phyloP scores from a whole-genome alignment of 306 rosid genomes.

The Cercis canadensis region DNA sequence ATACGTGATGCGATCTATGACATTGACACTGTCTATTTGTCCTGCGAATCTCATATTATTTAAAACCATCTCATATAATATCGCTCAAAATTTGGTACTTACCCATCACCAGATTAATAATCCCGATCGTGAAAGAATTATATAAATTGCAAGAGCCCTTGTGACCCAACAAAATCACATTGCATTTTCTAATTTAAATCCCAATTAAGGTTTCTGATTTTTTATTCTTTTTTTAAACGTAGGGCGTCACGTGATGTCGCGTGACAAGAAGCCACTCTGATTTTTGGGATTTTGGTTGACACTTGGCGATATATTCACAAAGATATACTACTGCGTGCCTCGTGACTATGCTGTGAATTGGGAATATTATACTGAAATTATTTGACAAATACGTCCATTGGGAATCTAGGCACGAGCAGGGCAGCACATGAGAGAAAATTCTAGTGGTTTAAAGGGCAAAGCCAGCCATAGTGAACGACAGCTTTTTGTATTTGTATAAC shows the following conservation, averaged over 20 bases:
- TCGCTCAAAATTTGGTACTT: conserved; percentile 11
- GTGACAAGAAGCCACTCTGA: conserved; percentile 44
- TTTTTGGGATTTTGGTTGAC: conserved; percentile 29
- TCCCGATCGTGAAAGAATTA: conserved; percentile 17
- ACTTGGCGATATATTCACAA: conserved; percentile 10
- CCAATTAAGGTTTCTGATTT: conserved; percentile 6
- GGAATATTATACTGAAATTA: conserved; percentile 45
- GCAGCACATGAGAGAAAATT: conserved; percentile 42
- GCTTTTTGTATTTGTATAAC: conserved; percentile 40
- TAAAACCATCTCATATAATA: conserved; percentile 21
- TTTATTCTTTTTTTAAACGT: background rate
- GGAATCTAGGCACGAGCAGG: conserved; percentile 72
- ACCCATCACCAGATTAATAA: conserved; percentile 12
- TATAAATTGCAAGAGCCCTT: conserved; percentile 11
- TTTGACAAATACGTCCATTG: conserved; percentile 43
- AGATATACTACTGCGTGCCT: conserved; percentile 46
- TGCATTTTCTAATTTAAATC: conserved; percentile 15
- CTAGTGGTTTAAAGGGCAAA: conserved; percentile 40
- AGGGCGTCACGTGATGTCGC: conserved; percentile 59
- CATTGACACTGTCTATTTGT: conserved; percentile 40
- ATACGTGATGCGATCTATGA: conserved; percentile 52
- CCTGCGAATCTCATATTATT: conserved; percentile 41
- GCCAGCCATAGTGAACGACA: conserved; percentile 46
- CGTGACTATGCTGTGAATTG: conserved; percentile 52
- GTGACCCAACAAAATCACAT: conserved; percentile 31